A percentile compares a stretch with the other conserved stretches of the same genome.
phyloP scores from a whole-genome alignment of 2,329 filamentous ascomycete species.

The Alternaria conjuncta region DNA sequence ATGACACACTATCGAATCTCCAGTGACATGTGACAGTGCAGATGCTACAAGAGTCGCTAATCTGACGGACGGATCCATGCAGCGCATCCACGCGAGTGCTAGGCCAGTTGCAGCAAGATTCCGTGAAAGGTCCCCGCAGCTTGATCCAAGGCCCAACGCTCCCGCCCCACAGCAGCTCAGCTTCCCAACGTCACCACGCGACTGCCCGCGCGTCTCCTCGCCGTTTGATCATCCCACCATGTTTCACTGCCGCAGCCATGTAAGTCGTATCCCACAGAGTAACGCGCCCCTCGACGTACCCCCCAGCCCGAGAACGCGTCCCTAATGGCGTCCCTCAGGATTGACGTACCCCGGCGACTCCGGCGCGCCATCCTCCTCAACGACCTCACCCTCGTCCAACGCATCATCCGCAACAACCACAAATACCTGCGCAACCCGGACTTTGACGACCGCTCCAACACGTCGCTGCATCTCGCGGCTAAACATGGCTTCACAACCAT shows the following conservation, averaged over 20 bases:
- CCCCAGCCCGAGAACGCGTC: not conserved
- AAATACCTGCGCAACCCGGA: slow-evolving; percentile 80
- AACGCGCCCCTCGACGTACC: not conserved
- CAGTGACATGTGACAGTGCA: slow-evolving; percentile 3
- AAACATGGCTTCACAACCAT: slow-evolving; percentile 73
- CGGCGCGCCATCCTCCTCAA: slow-evolving; percentile 81
- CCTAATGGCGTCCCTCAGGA: slow-evolving; percentile 58
- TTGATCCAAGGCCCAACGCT: slow-evolving; percentile 10
- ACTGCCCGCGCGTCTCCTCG: not conserved
- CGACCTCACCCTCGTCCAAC: slow-evolving; percentile 73
- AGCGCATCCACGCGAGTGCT: slow-evolving; percentile 23
- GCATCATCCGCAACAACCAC: slow-evolving; percentile 77
- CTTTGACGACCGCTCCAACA: slow-evolving; percentile 76
- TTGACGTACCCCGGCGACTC: slow-evolving; percentile 76
- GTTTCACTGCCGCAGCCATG: slow-evolving; percentile 30
- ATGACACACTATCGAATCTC: not conserved
- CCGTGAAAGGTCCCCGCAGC: slow-evolving; percentile 36
- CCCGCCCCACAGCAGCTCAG: slow-evolving; percentile 14
- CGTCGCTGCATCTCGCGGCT: slow-evolving; percentile 81
- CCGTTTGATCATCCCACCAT: slow-evolving; percentile 24
- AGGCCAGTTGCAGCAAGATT: slow-evolving; percentile 30
- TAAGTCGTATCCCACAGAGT: slow-evolving; percentile 16
- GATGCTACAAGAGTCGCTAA: slow-evolving; percentile 5
- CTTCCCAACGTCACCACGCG: slow-evolving; percentile 11
- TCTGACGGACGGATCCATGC: slow-evolving; percentile 15